Base-by-base conservation (phyloP, 225 moss, liverwort and hornwort species). In the Pseudoscleropodium purum region DNA sequence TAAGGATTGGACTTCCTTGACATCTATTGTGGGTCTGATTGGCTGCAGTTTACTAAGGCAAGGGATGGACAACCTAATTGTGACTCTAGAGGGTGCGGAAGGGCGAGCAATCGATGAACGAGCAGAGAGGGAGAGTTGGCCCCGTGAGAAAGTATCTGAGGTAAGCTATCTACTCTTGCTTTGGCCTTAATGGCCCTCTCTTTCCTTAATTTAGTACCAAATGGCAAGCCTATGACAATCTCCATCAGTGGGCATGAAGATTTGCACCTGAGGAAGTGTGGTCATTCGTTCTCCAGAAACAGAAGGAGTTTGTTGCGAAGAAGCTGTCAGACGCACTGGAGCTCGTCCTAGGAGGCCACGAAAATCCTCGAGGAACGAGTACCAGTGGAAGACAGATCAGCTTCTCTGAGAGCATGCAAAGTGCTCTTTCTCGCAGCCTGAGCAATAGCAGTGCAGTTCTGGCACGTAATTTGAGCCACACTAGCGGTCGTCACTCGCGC, bases 51-150 rank as follows among this genome's bases (percentile, higher is more conserved):
- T 93, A 79, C 92, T 98, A 39, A 91, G 98, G 65, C 92, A 95
- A 73, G 95, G 95, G 25, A 98, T 98, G 98, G 90, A 97, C 43
- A 96, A 95, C 60, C 90, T 98, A 36, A 95, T 96, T 24, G 92
- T 97, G 52, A 96, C 92, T 60, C 88, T 97, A 68, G 98, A 98
- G 84, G 92, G 93, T 63, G 26, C 94, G 29, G 93, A 94, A 81
- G 97, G 93, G 20, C 95, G 92, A 76, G 92, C 87, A 37, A 91
- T 97, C 41, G 95, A 97, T 84, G 97, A 97, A 87, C 92, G 89
- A 84, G 91, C 92, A 41, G 93, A 93, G 66, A 93, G 90, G 60
- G 95, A 96, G 65, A 84, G 85, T 52, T 89, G 96, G 86, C 87
- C 95, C 31, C 93, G 39, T 34, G 95, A 94, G 61, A 92, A 90